Conservation (phyloP, 208 protist species). For the Spongospora subterranea region DNA sequence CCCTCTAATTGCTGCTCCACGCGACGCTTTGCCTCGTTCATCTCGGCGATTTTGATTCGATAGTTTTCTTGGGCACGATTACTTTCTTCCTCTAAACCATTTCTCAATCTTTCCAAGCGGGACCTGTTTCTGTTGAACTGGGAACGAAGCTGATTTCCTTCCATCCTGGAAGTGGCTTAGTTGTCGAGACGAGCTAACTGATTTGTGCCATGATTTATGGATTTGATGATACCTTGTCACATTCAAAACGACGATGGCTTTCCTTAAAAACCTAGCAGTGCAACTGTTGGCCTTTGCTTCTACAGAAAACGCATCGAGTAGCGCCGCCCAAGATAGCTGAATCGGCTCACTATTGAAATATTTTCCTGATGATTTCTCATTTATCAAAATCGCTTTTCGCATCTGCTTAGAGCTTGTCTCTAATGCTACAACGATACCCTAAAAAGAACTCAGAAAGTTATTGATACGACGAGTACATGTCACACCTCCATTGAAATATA, state of each 20-base stretch:
- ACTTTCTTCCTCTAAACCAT: neutral
- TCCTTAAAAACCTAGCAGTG: neutral
- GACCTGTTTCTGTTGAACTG: neutral
- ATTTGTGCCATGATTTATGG: neutral
- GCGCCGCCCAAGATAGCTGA: neutral
- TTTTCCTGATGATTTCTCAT: neutral
- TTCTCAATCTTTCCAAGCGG: neutral
- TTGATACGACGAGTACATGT: neutral
- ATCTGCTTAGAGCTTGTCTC: conserved; percentile 8
- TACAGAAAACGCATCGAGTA: conserved; percentile 20
- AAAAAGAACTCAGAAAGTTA: neutral
- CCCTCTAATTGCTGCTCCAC: neutral
- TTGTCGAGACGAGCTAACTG: neutral
- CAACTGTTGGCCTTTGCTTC: neutral
- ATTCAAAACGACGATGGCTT: neutral
- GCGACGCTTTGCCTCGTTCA: neutral
- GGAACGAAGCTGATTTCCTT: conserved; percentile 3
- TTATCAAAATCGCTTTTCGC: conserved; percentile 12
- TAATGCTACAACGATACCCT: neutral
- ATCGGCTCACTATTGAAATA: conserved; percentile 48
- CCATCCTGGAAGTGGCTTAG: neutral
- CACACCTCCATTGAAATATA: neutral
- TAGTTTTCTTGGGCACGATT: neutral
- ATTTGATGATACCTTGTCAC: neutral
- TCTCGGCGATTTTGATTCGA: neutral